Evolutionary conservation across 495 filamentous ascomycete species (phyloP).

Genomic region (Acidiella bohemica): DNA sequence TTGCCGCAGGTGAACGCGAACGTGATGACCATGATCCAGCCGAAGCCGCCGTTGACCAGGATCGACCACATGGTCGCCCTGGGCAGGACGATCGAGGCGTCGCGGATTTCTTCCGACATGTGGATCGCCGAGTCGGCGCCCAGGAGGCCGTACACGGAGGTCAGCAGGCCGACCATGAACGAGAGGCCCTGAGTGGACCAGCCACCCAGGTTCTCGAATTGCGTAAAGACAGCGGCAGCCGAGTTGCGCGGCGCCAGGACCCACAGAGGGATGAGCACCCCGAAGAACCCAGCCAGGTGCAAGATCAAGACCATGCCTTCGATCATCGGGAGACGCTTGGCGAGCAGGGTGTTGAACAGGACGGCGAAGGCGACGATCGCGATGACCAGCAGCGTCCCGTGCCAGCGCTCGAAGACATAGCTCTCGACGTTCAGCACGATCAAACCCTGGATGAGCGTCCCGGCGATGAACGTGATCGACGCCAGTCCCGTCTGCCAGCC

Average conservation of each 20-base stretch:
- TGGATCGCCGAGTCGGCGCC: conserved; percentile 9
- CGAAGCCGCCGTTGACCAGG: conserved; percentile 11
- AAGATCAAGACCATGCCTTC: conserved; percentile 10
- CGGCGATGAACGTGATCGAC: conserved; percentile 15
- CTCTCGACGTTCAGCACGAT: conserved; percentile 14
- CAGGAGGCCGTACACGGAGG: conserved; percentile 1
- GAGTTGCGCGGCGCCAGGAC: conserved; percentile 9
- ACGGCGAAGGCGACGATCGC: conserved; percentile 30
- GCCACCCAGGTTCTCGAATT: conserved; percentile 21
- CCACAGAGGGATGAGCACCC: conserved; percentile 13
- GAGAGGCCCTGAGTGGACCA: conserved; percentile 17
- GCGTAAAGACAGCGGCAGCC: conserved; percentile 16
- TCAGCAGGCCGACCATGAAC: conserved; percentile 10
- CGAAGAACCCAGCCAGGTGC: conserved; percentile 13
- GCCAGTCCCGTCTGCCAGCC: conserved; percentile 14
- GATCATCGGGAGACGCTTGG: conserved; percentile 10
- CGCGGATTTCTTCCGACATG: conserved; percentile 18
- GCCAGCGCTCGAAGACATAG: conserved; percentile 32
- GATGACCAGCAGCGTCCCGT: conserved; percentile 35
- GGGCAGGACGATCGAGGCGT: conserved; percentile 10
- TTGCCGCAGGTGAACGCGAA: conserved; percentile 17
- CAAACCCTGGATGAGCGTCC: conserved; percentile 23
- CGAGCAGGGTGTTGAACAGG: conserved; percentile 30
- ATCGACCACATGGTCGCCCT: conserved; percentile 11
- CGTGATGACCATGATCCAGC: conserved; percentile 12